These are phyloP conservation scores for Gnetum montanum DNA, from an alignment of 75 land plant species.

Conservation along the genomic window DNA sequence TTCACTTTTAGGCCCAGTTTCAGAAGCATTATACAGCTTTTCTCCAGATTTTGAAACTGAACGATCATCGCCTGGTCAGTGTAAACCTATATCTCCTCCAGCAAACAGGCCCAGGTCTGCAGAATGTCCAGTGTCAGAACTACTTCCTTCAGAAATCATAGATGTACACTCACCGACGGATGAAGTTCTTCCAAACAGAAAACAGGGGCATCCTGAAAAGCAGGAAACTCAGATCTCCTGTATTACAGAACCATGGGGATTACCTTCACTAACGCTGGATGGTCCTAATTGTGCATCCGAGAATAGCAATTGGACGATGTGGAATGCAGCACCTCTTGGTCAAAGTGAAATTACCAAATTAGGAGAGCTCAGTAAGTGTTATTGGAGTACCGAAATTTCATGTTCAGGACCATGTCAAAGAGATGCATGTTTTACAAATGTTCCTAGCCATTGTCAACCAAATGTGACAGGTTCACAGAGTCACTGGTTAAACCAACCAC, in stretches of 20 bases:
- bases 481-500: conserved; percentile 10
- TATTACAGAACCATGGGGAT: conserved; percentile 21
- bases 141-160: conserved; percentile 11
- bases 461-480: too few relatives aligned
- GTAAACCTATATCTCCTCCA: conserved; percentile 16
- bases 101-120: conserved; percentile 29
- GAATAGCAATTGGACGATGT: conserved; percentile 57
- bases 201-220: too few relatives aligned
- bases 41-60: conserved; percentile 40
- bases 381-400: too few relatives aligned
- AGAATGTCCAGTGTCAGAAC: conserved; percentile 34
- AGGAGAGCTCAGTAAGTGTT: conserved; percentile 17
- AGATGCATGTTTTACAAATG: too few relatives aligned
- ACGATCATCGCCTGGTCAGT: conserved; percentile 15
- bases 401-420: too few relatives aligned
- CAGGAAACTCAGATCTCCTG: too few relatives aligned
- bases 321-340: conserved; percentile 42
- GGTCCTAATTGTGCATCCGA: conserved; percentile 19
- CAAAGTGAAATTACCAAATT: conserved; percentile 36
- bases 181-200: not conserved
- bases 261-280: conserved; percentile 7
- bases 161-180: conserved; percentile 14
- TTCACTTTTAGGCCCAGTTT: conserved; percentile 54
- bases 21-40: conserved; percentile 60
- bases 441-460: too few relatives aligned